phyloP scores from a whole-genome alignment of 805 yeast species.

The Yamadazyma scolyti region DNA sequence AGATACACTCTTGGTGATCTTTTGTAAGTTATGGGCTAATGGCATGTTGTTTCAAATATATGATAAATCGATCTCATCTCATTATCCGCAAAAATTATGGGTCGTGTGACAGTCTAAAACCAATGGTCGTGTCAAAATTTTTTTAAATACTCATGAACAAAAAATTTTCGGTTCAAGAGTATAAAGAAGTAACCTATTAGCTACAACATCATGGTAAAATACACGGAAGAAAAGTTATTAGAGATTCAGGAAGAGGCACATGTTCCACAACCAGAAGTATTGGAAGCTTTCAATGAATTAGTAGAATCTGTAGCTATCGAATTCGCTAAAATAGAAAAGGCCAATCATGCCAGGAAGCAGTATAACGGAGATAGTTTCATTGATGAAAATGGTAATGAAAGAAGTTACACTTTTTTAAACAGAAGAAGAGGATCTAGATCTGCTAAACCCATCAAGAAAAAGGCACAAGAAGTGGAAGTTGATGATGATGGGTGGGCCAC shows the following conservation, averaged over 20 bases:
- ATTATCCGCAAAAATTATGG: too few species aligned
- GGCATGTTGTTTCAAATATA: constrained; percentile 47
- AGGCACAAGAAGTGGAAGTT: constrained; percentile 47
- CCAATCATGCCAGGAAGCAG: constrained; percentile 19
- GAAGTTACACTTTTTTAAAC: constrained; percentile 43
- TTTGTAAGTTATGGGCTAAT: constrained; percentile 59
- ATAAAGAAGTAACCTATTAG: not conserved
- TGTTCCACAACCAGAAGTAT: constrained; percentile 60
- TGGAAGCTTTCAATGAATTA: constrained; percentile 60
- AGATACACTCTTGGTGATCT: constrained; percentile 58
- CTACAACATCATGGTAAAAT: constrained; percentile 46
- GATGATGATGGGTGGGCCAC: constrained; percentile 89
- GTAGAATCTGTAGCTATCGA: constrained; percentile 60
- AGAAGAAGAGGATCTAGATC: constrained; percentile 62
- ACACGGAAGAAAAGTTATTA: constrained; percentile 69
- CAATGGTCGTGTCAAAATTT: too few species aligned
- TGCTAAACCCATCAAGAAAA: constrained; percentile 56
- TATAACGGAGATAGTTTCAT: constrained; percentile 43
- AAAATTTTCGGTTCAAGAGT: constrained; percentile 9
- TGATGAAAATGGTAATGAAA: constrained; percentile 43
- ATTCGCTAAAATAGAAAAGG: constrained; percentile 23
- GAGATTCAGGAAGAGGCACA: constrained; percentile 54
- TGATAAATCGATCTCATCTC: constrained; percentile 5
- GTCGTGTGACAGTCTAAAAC: too few species aligned
- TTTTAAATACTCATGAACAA: constrained; percentile 1